Conservation (phyloP, 116 monocot genomes). For the Posidonia oceanica region DNA sequence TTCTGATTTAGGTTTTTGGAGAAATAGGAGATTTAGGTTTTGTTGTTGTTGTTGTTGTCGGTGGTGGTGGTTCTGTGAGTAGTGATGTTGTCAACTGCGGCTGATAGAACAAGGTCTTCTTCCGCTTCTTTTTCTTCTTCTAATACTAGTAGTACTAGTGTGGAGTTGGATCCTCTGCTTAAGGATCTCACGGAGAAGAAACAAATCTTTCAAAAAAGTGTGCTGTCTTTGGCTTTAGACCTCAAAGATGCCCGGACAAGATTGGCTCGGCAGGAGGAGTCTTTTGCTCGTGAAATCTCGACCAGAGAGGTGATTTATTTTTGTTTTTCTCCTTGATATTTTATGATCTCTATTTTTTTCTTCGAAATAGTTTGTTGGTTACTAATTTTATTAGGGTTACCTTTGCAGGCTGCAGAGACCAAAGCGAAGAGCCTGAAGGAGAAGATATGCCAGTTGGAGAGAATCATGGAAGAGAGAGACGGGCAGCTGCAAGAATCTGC, state of each 20-base stretch:
- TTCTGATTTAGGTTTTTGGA: not conserved
- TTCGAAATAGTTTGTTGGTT: not conserved
- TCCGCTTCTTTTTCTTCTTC: not conserved
- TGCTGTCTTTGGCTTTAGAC: constrained; percentile 62
- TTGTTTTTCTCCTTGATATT: not conserved
- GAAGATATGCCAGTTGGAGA: constrained; percentile 32
- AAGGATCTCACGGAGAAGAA: constrained; percentile 90
- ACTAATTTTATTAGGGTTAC: not conserved
- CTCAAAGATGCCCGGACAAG: constrained; percentile 60
- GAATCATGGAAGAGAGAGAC: constrained; percentile 26
- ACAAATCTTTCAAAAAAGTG: constrained; percentile 56
- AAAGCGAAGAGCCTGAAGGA: constrained; percentile 58
- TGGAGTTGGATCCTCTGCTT: constrained; percentile 71
- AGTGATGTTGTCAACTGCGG: not conserved
- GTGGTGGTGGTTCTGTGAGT: not conserved
- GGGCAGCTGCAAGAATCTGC: constrained; percentile 27
- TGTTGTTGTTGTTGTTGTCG: not conserved
- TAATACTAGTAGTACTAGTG: constrained; percentile 4
- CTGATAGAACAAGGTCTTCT: not conserved
- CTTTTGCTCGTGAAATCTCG: constrained; percentile 27
- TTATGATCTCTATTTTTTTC: constrained; percentile 1
- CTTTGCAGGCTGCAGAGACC: constrained; percentile 38
- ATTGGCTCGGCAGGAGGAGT: constrained; percentile 53
- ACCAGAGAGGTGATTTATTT: constrained; percentile 47
- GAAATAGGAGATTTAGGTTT: not conserved